A percentile compares a stretch with the other conserved stretches of the same genome.
These are phyloP conservation scores for Erigeron canadensis DNA, from an alignment of 129 eudicot species.

Conservation along the genomic window DNA sequence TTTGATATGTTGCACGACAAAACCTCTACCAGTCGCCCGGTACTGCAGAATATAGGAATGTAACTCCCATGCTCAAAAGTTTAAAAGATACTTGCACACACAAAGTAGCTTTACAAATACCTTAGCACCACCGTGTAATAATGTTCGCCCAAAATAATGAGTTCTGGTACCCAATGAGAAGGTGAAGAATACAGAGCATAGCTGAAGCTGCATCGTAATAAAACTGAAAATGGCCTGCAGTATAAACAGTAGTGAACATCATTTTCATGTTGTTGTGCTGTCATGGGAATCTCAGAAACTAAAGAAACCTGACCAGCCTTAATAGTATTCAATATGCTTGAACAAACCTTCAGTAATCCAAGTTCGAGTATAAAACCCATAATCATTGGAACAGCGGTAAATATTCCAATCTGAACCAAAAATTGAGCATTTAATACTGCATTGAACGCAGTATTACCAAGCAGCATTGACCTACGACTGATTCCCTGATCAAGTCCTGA, in stretches of 20 bases:
- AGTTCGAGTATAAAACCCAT: constrained; percentile 93
- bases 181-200: constrained; percentile 95
- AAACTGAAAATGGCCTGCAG: constrained; percentile 96
- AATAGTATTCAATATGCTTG: background rate
- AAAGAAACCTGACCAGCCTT: background rate
- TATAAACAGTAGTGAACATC: background rate
- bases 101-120: constrained; percentile 37
- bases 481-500: constrained; percentile 91
- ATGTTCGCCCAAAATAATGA: constrained; percentile 95
- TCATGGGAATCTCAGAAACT: constrained; percentile 9
- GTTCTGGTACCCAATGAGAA: constrained; percentile 97
- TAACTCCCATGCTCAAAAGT: constrained; percentile 13
- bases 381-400: constrained; percentile 97
- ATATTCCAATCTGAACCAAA: constrained; percentile 93
- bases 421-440: constrained; percentile 95
- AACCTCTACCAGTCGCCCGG: constrained; percentile 98
- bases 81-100: constrained; percentile 6
- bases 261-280: background rate
- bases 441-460: constrained; percentile 87
- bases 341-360: constrained; percentile 80
- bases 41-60: constrained; percentile 45
- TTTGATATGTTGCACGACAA: constrained; percentile 95
- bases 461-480: constrained; percentile 39
- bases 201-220: constrained; percentile 93
- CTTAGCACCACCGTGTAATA: constrained; percentile 99